A percentile compares a stretch with the other conserved stretches of the same genome.
phyloP scores from a whole-genome alignment of 75 land plant species.

The Cunninghamia lanceolata region DNA sequence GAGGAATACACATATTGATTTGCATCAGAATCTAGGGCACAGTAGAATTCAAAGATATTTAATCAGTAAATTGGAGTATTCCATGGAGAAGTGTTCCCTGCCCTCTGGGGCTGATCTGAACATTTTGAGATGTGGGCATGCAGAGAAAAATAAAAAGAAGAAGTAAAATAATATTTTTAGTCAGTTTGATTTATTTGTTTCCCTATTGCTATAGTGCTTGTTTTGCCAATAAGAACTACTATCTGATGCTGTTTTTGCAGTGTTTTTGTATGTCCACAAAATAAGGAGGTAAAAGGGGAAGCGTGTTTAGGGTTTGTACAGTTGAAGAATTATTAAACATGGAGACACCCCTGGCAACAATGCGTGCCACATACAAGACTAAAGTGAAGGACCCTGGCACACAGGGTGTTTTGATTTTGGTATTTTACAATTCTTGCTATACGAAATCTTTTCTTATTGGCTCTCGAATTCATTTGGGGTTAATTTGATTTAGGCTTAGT shows the following conservation, averaged over 20 bases:
- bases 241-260: background rate
- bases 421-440: background rate
- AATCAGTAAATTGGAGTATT: no score
- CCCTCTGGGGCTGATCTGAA: no score
- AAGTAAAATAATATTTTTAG: background rate
- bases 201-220: background rate
- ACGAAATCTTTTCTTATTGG: background rate
- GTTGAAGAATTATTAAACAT: background rate
- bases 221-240: background rate
- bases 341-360: background rate
- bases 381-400: slow-evolving; percentile 49
- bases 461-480: background rate
- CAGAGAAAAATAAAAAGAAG: no score
- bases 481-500: background rate
- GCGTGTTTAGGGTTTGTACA: background rate
- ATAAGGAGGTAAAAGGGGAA: background rate
- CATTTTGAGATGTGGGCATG: no score
- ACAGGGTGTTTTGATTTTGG: slow-evolving; percentile 52
- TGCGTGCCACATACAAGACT: slow-evolving; percentile 46
- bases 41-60: no score
- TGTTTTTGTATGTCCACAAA: background rate
- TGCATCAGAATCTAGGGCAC: no score
- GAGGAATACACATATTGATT: no score
- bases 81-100: no score
- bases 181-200: background rate